Evolutionary conservation across 768 basidiomycete genomes (phyloP), one percentile per base, ranked within the genome.

Genomic region (Termitomyces bulborhizus): DNA sequence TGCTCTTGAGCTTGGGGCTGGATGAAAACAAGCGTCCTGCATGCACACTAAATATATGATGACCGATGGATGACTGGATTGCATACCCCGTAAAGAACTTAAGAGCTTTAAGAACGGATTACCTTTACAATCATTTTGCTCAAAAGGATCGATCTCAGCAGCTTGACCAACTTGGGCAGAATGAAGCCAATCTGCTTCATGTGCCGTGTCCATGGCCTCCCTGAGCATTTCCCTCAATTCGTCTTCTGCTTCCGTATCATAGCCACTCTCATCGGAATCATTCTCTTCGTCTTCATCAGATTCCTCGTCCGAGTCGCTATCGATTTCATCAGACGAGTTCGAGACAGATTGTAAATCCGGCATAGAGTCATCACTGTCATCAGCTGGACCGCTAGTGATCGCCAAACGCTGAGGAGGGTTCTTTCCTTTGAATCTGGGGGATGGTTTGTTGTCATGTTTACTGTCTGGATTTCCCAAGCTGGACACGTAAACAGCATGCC

Each of bases 91-190:
- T 55, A 93, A 66, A 13, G 86, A 85, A 36, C 85, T 84, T 59
- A 93, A 72, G 36, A 91, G 68, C 65, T 85, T 90, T 62, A 92
- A 66, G 67, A 93, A 91, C 0, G 89, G 87, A 63, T 93, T 93
- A 18, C 76, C 80, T 63, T 84, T 85, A 51, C 77, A 73, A 51
- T 80, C 77, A 24, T 83, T 66, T 40, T 39, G 48, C 40, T 73
- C 65, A 46, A 77, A 75, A 47, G 78, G 73, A 51, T 81, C 72
- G 4, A 77, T 72, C 32, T 55, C 54, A 6, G 73, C 72, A 15
- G 67, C 65, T 13, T 68, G 41, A 41, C 24, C 66, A 12, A 68
- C 67, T 53, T 68, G 58, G 15, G 70, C 73, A 31, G 73, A 73
- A 63, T 86, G 81, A 48, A 82, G 74, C 66, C 83, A 84, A 53